phyloP scores from a whole-genome alignment of 345 rosid genomes.

The Boechera stricta region DNA sequence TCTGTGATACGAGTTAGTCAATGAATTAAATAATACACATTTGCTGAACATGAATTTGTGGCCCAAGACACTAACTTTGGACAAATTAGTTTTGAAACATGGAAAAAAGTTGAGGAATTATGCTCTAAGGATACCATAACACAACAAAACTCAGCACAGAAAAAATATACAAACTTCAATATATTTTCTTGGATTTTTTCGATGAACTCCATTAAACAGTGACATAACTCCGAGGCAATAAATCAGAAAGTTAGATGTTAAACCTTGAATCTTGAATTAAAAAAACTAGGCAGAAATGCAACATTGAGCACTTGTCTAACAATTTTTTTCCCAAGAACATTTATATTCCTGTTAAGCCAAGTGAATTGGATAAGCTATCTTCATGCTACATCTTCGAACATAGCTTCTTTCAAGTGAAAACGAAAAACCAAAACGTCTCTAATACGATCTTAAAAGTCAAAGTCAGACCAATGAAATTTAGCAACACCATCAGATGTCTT shows the following conservation, averaged over 20 bases:
- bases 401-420: background rate
- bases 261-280: background rate
- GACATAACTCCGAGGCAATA: too few species aligned
- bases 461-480: constrained; percentile 25
- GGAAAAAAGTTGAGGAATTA: background rate
- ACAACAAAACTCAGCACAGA: too few species aligned
- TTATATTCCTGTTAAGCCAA: too few species aligned
- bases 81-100: background rate
- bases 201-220: too few species aligned
- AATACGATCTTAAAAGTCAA: constrained; percentile 19
- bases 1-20: background rate
- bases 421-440: background rate
- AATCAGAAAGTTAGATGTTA: too few species aligned
- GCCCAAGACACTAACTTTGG: background rate
- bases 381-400: constrained; percentile 9
- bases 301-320: background rate
- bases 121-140: too few species aligned
- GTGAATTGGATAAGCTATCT: constrained; percentile 3
- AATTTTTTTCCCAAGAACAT: background rate
- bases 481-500: constrained; percentile 21
- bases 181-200: too few species aligned
- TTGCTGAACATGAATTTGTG: background rate
- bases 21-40: background rate
- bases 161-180: too few species aligned
- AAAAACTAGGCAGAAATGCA: background rate